Conservation (phyloP, 2,329 filamentous ascomycete genomes). For the Calonectria hongkongensis region DNA sequence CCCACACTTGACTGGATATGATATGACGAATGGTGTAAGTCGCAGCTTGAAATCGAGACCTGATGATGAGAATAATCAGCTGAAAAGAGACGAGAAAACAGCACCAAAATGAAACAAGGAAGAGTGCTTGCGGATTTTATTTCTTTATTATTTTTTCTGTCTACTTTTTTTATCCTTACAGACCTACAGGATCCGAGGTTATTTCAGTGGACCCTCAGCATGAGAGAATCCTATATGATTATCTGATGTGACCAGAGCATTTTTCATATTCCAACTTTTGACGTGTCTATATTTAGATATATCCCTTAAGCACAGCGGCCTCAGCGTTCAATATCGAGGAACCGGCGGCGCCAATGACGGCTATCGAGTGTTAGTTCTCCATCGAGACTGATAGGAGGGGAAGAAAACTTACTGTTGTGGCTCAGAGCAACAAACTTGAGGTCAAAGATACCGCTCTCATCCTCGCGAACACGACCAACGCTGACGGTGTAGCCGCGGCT, state of each 20-base stretch:
- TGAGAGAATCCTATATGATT: constrained; percentile 23
- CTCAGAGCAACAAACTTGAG: constrained; percentile 95
- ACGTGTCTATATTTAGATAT: constrained; percentile 71
- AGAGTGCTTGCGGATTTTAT: neutral
- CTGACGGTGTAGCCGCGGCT: constrained; percentile 92
- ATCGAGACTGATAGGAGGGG: neutral
- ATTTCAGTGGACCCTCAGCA: neutral
- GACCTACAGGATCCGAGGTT: neutral
- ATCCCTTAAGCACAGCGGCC: constrained; percentile 92
- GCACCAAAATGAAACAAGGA: neutral
- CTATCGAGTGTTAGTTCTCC: constrained; percentile 59
- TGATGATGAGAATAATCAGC: too few relatives aligned
- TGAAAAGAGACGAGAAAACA: too few relatives aligned
- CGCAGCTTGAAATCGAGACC: too few relatives aligned
- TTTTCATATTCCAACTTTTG: constrained; percentile 28
- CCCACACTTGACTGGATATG: too few relatives aligned
- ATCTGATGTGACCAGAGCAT: neutral
- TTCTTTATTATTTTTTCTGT: constrained; percentile 1
- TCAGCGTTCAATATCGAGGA: constrained; percentile 97
- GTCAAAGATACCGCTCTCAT: constrained; percentile 92
- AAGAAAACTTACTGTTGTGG: constrained; percentile 77
- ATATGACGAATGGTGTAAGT: too few relatives aligned
- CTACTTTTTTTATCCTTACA: neutral
- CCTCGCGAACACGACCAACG: constrained; percentile 90
- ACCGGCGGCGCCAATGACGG: constrained; percentile 96